Evolutionary conservation across 169 alveolate genomes (phyloP).

Genomic region (Plasmodium berghei): DNA sequence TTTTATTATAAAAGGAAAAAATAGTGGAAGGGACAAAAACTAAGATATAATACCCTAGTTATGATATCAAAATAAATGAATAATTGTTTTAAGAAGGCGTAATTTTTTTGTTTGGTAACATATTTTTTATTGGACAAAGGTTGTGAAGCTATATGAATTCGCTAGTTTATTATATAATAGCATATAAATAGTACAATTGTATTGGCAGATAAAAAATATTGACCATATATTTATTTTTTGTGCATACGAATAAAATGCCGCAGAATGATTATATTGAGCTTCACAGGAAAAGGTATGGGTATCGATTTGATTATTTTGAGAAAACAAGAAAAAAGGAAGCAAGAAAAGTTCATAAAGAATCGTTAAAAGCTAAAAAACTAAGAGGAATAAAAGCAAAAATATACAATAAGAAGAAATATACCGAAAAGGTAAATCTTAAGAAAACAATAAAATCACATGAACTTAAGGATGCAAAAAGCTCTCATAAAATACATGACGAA

Average conservation of each 20-base stretch:
- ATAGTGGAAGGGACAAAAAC: too few relatives aligned
- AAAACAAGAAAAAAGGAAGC: constrained; percentile 94
- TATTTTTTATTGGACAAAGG: too few relatives aligned
- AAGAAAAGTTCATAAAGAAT: constrained; percentile 93
- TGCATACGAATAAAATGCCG: constrained; percentile 89
- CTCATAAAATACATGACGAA: constrained; percentile 86
- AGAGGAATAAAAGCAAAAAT: constrained; percentile 98
- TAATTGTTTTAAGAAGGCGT: too few relatives aligned
- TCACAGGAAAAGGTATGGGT: constrained; percentile 96
- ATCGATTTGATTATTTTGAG: constrained; percentile 95
- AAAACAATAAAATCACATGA: constrained; percentile 85
- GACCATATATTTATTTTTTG: too few relatives aligned
- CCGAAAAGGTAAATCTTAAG: constrained; percentile 98
- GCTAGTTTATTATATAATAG: too few relatives aligned
- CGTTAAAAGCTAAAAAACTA: constrained; percentile 94
- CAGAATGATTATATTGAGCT: constrained; percentile 98
- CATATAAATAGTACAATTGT: too few relatives aligned
- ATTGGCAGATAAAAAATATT: too few relatives aligned
- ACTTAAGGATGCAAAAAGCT: constrained; percentile 79
- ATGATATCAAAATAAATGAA: too few relatives aligned
- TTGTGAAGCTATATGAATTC: too few relatives aligned
- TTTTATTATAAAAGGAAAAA: too few relatives aligned
- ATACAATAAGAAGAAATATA: constrained; percentile 95
- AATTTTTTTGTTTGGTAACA: too few relatives aligned
- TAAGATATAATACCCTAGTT: too few relatives aligned